Base-by-base conservation (phyloP, 2,329 filamentous ascomycete species). In the Ramichloridium luteum region DNA sequence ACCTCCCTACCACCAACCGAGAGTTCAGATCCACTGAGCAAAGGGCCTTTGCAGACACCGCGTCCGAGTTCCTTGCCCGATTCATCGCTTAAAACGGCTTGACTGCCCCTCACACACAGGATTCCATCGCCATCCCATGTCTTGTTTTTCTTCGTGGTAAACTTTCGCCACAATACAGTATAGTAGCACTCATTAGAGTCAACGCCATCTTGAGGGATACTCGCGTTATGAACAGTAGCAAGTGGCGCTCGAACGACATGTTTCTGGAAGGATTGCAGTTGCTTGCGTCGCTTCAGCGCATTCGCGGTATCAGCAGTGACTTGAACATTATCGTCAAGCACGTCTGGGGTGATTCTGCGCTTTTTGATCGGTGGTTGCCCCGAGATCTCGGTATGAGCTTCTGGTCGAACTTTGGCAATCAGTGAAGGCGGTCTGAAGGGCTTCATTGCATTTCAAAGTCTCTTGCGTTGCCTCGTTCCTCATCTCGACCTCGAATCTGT, bases 91-190 rank as follows among this genome's bases (percentile, higher is more conserved):
- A 82, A 60, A 32, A 61, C 64, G 3, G 69, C 74, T 47, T 68
- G 68, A 3, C 74, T 74, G 20, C 63, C 65, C 2, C 59, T 55
- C 3, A 77, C 61, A 3, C 64, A 61, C 6, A 82, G 60, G 2
- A 80, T 63, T 2, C 76, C 78, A 54, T 83, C 78, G 2, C 77
- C 77, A 46, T 82, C 77, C 77, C 78, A 83, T 4, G 75, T 82
- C 51, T 82, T 82, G 54, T 82, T 72, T 56, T 82, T 83, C 53
- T 80, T 82, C 4, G 61, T 68, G 0, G 75, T 80, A 31, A 68
- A 70, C 52, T 79, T 80, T 13, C 78, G 71, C 77, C 62, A 66
- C 11, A 65, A 38, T 0, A 65, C 62, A 0, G 50, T 58, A 33
- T 61, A 65, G 38, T 62, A 64, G 28, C 45, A 55, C 25, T 59